Percentiles rank a stretch among this genome's conserved stretches.
Conservation (phyloP, 169 alveolate genomes). For the Perkinsus marinus region DNA sequence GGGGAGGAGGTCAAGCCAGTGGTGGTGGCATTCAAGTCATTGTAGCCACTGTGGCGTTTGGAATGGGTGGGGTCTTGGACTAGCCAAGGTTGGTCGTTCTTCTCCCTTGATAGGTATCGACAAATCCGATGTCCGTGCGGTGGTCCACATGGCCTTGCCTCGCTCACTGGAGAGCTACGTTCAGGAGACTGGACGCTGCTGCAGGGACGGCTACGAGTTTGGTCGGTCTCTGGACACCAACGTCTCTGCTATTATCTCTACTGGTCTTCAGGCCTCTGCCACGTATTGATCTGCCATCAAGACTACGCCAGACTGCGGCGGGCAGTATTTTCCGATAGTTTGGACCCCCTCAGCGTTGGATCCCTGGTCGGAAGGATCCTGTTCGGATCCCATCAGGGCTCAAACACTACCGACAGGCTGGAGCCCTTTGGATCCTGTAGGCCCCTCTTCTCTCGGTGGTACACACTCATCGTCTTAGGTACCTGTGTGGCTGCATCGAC, state of each 20-base stretch:
- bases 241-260: neutral
- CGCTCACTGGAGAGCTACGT: conserved; percentile 67
- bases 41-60: conserved; percentile 74
- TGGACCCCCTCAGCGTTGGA: neutral
- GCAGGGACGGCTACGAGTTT: conserved; percentile 8
- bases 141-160: conserved; percentile 74
- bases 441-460: neutral
- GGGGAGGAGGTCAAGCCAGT: neutral
- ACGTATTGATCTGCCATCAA: neutral
- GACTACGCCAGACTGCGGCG: neutral
- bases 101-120: conserved; percentile 33
- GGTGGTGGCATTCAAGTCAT: conserved; percentile 34
- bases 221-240: neutral
- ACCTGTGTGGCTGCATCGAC: neutral
- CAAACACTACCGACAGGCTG: neutral
- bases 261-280: neutral
- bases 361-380: neutral
- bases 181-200: conserved; percentile 71
- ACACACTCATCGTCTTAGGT: neutral
- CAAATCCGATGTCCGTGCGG: conserved; percentile 67
- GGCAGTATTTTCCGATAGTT: neutral
- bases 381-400: neutral
- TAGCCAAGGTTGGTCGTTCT: neutral
- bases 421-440: neutral
- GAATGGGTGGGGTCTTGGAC: conserved; percentile 52